Percentiles rank a stretch among this genome's conserved stretches.
Evolutionary conservation across 352 stramenopile genomes (phyloP).

Genomic region (Aphanomyces stellatus): DNA sequence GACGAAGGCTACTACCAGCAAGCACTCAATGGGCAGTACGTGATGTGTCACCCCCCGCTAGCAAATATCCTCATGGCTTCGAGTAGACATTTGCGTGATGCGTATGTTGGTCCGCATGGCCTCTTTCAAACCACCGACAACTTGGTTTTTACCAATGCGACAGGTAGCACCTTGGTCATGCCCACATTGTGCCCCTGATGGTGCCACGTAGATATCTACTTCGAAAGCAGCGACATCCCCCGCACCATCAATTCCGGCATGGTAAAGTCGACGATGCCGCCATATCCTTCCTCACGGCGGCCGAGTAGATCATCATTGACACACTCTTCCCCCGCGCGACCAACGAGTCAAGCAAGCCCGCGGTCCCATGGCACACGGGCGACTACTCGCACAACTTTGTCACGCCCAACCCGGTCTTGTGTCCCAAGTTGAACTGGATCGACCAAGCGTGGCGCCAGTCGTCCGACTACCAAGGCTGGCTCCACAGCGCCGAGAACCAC

Average conservation of each 20-base stretch:
- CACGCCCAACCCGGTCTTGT: constrained; percentile 12
- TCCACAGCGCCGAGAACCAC: neutral
- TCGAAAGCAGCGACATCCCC: constrained; percentile 17
- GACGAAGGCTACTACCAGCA: constrained; percentile 18
- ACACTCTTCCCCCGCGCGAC: neutral
- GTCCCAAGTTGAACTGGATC: constrained; percentile 10
- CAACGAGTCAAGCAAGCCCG: neutral
- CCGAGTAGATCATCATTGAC: constrained; percentile 14
- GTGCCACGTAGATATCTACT: constrained; percentile 13
- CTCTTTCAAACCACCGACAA: constrained; percentile 10
- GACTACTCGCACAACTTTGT: neutral
- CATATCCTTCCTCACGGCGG: neutral
- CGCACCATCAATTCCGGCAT: constrained; percentile 19
- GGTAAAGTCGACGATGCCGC: neutral
- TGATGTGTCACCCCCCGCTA: neutral
- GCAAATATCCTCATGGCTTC: neutral
- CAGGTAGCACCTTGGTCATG: neutral
- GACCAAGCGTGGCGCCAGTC: neutral
- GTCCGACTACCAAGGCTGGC: constrained; percentile 2
- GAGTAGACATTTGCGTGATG: neutral
- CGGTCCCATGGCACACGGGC: constrained; percentile 18
- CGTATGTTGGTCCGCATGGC: neutral
- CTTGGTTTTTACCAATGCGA: constrained; percentile 1
- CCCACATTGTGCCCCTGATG: neutral
- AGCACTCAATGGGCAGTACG: constrained; percentile 8